Evolutionary conservation across 2,329 filamentous ascomycete genomes (phyloP).

Genomic region (Diaporthe sp.): DNA sequence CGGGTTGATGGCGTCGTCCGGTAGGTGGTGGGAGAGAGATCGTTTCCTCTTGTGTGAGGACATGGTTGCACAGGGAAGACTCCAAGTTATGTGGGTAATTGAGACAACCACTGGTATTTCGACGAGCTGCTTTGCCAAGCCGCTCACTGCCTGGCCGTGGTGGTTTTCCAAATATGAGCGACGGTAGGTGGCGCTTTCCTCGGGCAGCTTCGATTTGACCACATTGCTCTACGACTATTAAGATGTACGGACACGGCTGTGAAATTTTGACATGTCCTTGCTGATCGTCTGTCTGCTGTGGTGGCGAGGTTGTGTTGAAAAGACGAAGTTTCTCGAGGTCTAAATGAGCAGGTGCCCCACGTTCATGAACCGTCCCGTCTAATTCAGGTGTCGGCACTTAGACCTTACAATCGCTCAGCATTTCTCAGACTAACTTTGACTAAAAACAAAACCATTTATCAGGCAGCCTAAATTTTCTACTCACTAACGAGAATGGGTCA

Average conservation of each 20-base stretch:
- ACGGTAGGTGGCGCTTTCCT: not conserved
- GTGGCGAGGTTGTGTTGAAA: not conserved
- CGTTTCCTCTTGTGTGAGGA: conserved; percentile 54
- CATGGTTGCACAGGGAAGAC: not conserved
- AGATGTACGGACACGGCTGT: not conserved
- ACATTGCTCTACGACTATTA: not conserved
- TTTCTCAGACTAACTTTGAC: not conserved
- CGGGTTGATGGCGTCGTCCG: conserved; percentile 63
- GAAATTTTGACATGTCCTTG: not conserved
- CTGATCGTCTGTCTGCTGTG: not conserved
- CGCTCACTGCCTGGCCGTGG: not conserved
- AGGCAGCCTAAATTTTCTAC: not conserved
- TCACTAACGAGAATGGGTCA: no score
- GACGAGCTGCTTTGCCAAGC: not conserved
- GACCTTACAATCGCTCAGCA: not conserved
- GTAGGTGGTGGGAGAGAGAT: conserved; percentile 46
- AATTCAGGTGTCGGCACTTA: not conserved
- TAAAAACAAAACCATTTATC: not conserved
- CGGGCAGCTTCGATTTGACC: not conserved
- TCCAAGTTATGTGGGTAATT: conserved; percentile 33
- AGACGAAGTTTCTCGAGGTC: not conserved
- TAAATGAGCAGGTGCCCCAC: conserved; percentile 9
- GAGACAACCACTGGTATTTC: not conserved
- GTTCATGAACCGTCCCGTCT: not conserved
- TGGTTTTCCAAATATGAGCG: not conserved